Percentiles rank a stretch among this genome's conserved stretches.
phyloP scores from a whole-genome alignment of 2,329 filamentous ascomycete genomes.

The Pseudogymnoascus sp. region DNA sequence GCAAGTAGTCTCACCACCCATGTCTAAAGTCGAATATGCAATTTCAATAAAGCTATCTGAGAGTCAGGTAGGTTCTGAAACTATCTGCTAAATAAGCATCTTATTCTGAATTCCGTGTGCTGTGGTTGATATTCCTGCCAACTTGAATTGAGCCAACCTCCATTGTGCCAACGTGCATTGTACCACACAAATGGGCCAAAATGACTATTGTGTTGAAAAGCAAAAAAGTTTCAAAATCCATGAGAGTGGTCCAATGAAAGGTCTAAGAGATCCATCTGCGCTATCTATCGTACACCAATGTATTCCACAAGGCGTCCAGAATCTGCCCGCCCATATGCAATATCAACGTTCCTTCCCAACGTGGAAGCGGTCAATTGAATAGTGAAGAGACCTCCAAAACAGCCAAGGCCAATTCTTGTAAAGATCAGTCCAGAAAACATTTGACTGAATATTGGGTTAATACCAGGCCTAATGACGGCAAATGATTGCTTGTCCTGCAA shows the following conservation, averaged over 20 bases:
- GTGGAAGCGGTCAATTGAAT: background rate
- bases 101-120: slow-evolving; percentile 3
- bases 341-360: background rate
- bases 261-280: background rate
- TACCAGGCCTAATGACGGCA: background rate
- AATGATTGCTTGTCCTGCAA: background rate
- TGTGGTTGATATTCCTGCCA: background rate
- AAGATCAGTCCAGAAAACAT: background rate
- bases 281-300: background rate
- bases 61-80: background rate
- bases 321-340: background rate
- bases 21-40: background rate
- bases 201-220: slow-evolving; percentile 8
- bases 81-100: slow-evolving; percentile 1
- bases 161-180: slow-evolving; percentile 7
- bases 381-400: background rate
- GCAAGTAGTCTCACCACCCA: background rate
- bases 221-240: background rate
- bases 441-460: background rate
- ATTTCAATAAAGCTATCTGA: background rate
- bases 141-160: background rate
- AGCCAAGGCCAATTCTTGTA: background rate
- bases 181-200: slow-evolving; percentile 6
- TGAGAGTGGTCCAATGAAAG: background rate
- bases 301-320: background rate